Evolutionary conservation across 129 eudicot species (phyloP).

Genomic region (Cynara cardunculus): DNA sequence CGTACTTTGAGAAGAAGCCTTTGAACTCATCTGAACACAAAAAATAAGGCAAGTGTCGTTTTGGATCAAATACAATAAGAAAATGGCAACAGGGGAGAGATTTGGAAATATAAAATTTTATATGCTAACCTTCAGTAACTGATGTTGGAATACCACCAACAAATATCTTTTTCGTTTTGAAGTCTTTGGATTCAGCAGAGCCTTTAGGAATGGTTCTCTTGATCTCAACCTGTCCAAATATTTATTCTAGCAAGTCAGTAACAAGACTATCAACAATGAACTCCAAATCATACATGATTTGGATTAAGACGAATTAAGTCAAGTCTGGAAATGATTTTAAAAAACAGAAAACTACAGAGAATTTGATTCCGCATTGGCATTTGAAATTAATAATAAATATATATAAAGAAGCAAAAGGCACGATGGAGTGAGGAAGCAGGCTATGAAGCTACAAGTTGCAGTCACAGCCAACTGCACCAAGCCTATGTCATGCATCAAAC

Average conservation of each 20-base stretch:
- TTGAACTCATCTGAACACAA: constrained; percentile 59
- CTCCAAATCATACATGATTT: neutral
- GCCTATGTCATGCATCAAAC: too few species aligned
- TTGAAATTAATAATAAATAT: neutral
- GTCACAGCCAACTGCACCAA: too few species aligned
- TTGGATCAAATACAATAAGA: neutral
- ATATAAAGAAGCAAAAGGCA: too few species aligned
- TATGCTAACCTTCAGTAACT: constrained; percentile 69
- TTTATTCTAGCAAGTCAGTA: neutral
- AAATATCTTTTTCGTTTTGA: constrained; percentile 85
- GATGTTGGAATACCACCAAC: constrained; percentile 91
- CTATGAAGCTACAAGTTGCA: too few species aligned
- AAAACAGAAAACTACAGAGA: neutral
- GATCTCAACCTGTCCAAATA: constrained; percentile 78
- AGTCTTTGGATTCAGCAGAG: constrained; percentile 78
- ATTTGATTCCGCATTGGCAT: neutral
- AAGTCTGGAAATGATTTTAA: neutral
- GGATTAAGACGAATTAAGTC: neutral
- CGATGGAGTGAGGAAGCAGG: too few species aligned
- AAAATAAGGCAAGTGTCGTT: neutral
- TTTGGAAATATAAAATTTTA: neutral
- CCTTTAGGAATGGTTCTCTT: constrained; percentile 96
- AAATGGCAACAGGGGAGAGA: neutral
- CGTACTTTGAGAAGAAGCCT: constrained; percentile 77
- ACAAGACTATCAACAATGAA: neutral